These are phyloP conservation scores for Reutealis trisperma DNA, from an alignment of 345 rosid genomes.

Conservation along the genomic window DNA sequence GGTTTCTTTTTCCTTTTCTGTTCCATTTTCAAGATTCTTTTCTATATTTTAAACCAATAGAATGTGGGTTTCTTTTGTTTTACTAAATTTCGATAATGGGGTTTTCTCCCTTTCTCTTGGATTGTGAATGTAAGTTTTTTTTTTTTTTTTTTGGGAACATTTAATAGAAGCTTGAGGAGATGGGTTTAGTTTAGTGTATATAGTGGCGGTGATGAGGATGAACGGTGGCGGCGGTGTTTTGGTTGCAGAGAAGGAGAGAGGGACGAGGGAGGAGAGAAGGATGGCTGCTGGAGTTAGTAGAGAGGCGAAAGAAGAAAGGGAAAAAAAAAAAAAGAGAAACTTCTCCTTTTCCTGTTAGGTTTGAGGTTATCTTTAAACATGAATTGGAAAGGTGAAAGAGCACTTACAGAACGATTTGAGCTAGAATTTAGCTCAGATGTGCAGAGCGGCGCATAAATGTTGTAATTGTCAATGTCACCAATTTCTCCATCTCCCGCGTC, in stretches of 20 bases:
- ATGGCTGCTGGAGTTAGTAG: no score
- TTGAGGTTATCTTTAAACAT: no score
- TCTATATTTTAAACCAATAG: neutral
- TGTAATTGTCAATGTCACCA: conserved; percentile 32
- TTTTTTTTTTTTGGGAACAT: neutral
- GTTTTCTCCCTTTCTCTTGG: neutral
- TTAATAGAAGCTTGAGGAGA: neutral
- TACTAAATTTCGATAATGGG: neutral
- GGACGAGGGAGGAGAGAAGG: no score
- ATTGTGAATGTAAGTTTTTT: neutral
- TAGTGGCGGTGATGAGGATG: neutral
- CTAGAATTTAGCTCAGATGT: neutral
- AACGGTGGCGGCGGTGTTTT: no score
- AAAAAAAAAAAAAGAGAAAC: no score
- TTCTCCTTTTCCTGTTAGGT: no score
- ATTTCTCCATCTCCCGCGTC: conserved; percentile 5
- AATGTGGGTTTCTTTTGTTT: neutral
- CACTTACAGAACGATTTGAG: conserved; percentile 28
- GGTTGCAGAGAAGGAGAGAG: no score
- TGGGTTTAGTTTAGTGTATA: neutral
- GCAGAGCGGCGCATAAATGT: conserved; percentile 49
- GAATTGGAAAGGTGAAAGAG: neutral
- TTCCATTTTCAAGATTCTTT: conserved; percentile 7
- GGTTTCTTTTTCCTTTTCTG: conserved; percentile 14
- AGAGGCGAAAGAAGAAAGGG: no score